Conservation (phyloP, 2,329 filamentous ascomycete genomes). For the Raffaelea ambrosiae region DNA sequence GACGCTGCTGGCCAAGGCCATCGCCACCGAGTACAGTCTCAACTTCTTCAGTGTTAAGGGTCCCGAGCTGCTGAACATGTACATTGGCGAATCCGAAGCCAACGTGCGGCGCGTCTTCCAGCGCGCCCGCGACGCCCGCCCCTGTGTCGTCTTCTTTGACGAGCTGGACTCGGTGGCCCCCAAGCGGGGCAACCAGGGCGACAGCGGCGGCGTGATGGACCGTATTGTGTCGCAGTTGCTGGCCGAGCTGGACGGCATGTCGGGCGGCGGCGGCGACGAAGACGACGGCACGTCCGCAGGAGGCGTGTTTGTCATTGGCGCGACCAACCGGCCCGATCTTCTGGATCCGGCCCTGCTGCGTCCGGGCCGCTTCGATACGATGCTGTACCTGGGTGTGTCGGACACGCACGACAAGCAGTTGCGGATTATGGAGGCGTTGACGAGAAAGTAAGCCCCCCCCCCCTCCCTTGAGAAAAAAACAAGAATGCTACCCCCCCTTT, state of each 20-base stretch:
- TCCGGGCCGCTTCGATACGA: conserved; percentile 93
- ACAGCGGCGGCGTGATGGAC: conserved; percentile 97
- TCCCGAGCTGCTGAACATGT: conserved; percentile 89
- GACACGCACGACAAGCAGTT: conserved; percentile 96
- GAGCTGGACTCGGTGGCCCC: conserved; percentile 90
- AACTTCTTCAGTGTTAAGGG: conserved; percentile 95
- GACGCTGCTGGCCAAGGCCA: conserved; percentile 85
- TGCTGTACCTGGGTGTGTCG: conserved; percentile 93
- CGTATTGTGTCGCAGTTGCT: conserved; percentile 91
- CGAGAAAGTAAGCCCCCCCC: conserved; percentile 85
- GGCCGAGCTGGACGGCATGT: conserved; percentile 96
- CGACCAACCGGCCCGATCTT: conserved; percentile 89
- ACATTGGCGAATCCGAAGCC: conserved; percentile 88
- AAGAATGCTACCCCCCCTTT: background rate
- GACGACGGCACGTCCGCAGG: conserved; percentile 58
- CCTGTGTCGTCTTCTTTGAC: conserved; percentile 90
- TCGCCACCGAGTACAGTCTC: conserved; percentile 85
- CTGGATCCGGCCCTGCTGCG: conserved; percentile 83
- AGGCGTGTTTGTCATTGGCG: conserved; percentile 93
- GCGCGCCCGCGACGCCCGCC: conserved; percentile 72
- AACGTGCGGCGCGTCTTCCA: conserved; percentile 88
- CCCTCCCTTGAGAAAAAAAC: background rate
- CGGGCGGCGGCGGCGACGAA: conserved; percentile 23
- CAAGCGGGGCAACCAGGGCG: conserved; percentile 93
- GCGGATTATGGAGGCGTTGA: conserved; percentile 88